Evolutionary conservation across 148 eudicot species (phyloP), one percentile per base, ranked within the genome.

Genomic region (Rhododendron williamsianum): DNA sequence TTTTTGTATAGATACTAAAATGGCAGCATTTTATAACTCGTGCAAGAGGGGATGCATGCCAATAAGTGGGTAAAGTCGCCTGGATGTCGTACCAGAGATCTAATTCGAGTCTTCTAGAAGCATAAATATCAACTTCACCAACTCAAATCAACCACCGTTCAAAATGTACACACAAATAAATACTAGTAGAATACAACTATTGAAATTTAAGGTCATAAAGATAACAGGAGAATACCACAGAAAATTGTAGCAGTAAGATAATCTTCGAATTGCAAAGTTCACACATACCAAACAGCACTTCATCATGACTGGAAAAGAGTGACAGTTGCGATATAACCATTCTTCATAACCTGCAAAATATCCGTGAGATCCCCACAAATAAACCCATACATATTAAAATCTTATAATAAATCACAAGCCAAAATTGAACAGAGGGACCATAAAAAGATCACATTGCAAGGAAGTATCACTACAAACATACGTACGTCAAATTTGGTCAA

Each of bases 241-340:
- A 48, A 60, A 80, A 30, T 38, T 9, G 43, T 27, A 25, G 41
- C 41, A 77, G 77, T 38, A 33, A 52, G 9, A 54, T 54, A 56
- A 56, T 35, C 71, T 49, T 79, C 41, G n/a, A 77, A 7, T 43
- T 45, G 19, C 19, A 6, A 38, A 60, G n/a, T n/a, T 16, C 27
- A 36, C 79, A 86, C 81, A 30, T 82, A 86, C 90, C 84, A 15
- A 5, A 23, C 83, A 84, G 56, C 41, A 38, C 19, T 90, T 58
- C 36, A 49, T 90, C 87, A 95, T 6, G 98, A 94, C 92, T 93
- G 98, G 88, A 95, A 95, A 65, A 95, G 94, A 77, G 98, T 96
- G 67, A 96, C 91, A 13, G 98, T 95, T 38, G 98, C 99, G 89
- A 96, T 93, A 77, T 93, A 92, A 51, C 95, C 98, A 86, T 96